phyloP scores from a whole-genome alignment of 495 filamentous ascomycete species.

The Bryoglossum gracile region DNA sequence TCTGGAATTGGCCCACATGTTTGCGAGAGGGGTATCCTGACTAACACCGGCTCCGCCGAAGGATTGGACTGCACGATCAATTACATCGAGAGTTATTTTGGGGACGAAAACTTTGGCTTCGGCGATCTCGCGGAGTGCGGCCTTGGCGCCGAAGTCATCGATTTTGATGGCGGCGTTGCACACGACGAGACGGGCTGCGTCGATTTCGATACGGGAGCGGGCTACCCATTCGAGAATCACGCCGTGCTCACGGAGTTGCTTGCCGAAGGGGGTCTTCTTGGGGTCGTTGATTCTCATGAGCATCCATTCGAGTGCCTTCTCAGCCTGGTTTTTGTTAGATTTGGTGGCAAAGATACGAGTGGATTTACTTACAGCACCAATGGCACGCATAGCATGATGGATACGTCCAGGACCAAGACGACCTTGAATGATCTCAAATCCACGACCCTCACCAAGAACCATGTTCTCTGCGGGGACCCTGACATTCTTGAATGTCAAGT shows the following conservation, averaged over 20 bases:
- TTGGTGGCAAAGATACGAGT: background rate
- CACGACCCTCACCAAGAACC: conserved; percentile 81
- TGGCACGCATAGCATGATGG: conserved; percentile 88
- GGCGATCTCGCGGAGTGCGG: conserved; percentile 75
- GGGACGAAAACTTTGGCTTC: conserved; percentile 83
- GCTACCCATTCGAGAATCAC: conserved; percentile 94
- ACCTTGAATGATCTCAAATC: conserved; percentile 96
- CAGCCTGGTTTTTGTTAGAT: conserved; percentile 43
- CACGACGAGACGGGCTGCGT: conserved; percentile 77
- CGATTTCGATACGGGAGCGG: conserved; percentile 81
- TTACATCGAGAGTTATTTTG: conserved; percentile 65
- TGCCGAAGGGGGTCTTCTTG: conserved; percentile 76
- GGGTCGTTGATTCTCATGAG: conserved; percentile 85
- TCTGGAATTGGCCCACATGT: conserved; percentile 76
- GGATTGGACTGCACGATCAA: conserved; percentile 80
- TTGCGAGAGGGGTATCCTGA: conserved; percentile 84
- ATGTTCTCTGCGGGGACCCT: conserved; percentile 71
- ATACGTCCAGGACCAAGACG: conserved; percentile 87
- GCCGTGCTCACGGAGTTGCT: conserved; percentile 71
- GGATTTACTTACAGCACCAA: conserved; percentile 53
- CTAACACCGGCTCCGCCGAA: conserved; percentile 81
- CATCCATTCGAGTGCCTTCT: conserved; percentile 81
- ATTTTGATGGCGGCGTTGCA: conserved; percentile 89
- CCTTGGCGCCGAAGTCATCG: conserved; percentile 72
- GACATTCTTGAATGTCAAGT: conserved; percentile 80